Base-by-base conservation (phyloP, 2,329 filamentous ascomycete genomes). In the Alternaria novae-zelandiae region DNA sequence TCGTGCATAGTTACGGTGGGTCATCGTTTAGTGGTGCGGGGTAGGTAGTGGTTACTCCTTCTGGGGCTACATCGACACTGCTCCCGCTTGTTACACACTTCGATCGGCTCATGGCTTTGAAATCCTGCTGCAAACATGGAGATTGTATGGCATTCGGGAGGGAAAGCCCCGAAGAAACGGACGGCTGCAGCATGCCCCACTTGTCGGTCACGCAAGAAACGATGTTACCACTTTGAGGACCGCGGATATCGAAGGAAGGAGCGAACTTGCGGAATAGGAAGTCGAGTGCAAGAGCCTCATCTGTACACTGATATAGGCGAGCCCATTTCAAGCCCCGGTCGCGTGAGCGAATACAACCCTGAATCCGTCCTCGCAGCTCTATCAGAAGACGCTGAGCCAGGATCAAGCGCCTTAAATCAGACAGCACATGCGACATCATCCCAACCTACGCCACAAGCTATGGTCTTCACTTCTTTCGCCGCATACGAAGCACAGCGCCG, bases 271-370 rank as follows among this genome's bases (percentile, higher is more conserved):
- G 43, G 32, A 15, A 41, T 11, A 17, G 20, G 11, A 20, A 17
- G 15, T 8, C 41, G 1, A 20, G 23, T 30, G 25, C 41, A 59
- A 26, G 23, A 17, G 21, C 15, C 49, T 8, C 15, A 7, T 20
- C 30, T 13, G 12, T 25, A 6, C n/a, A 41, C 4, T 11, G 32
- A 43, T 12, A 36, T 12, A 7, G 15, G 57, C 26, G 51, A 54
- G 5, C 28, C 57, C 2, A 54, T 7, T 4, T 41, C 28, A 26
- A 59, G 57, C 7, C 57, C 57, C 17, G 57, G 57, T 21, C 49
- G 57, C n/a, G 57, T 59, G 11, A 59, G 57, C 49, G 57, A 59
- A 47, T 59, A 59, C 15, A 59, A 59, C 11, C 57, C 57, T 11
- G 57, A 53, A 20, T 59, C 57, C 6, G 28, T 59, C 12, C 57